These are phyloP conservation scores for Actinomortierella ambigua DNA, from an alignment of 371 early-diverging fungal genomes.

Conservation along the genomic window DNA sequence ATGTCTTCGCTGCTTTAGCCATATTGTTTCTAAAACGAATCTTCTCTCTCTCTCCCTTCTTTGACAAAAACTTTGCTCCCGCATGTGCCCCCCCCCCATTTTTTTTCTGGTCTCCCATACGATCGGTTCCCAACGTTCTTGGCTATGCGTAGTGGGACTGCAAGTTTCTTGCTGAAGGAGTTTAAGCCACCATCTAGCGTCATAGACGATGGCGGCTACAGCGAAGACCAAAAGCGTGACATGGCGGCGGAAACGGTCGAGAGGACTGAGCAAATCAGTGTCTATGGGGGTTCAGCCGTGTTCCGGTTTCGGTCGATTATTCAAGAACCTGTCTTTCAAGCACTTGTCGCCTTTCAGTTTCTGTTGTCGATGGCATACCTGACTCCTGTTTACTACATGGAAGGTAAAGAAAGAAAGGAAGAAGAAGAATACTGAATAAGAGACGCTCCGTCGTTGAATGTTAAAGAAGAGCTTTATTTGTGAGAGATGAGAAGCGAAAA, in stretches of 20 bases:
- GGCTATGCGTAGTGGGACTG: conserved; percentile 9
- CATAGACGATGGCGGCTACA: not conserved
- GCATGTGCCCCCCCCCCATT: not conserved
- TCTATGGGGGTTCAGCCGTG: not conserved
- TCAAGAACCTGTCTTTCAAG: conserved; percentile 15
- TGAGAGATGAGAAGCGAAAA: not conserved
- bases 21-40: not conserved
- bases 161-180: conserved; percentile 12
- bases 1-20: not conserved
- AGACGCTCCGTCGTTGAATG: too few species aligned
- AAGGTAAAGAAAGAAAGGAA: conserved; percentile 13
- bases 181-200: conserved; percentile 4
- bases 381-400: conserved; percentile 35
- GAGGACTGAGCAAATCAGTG: not conserved
- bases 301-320: not conserved
- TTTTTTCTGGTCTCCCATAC: not conserved
- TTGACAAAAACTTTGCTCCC: not conserved
- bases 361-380: conserved; percentile 31
- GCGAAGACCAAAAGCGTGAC: conserved; percentile 5
- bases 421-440: not conserved
- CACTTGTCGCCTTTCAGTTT: conserved; percentile 31
- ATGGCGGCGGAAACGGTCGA: not conserved
- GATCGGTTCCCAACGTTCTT: not conserved
- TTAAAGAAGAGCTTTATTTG: too few species aligned
- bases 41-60: not conserved